phyloP scores from a whole-genome alignment of 805 yeast species.

The Lipomyces yamanashiensis region DNA sequence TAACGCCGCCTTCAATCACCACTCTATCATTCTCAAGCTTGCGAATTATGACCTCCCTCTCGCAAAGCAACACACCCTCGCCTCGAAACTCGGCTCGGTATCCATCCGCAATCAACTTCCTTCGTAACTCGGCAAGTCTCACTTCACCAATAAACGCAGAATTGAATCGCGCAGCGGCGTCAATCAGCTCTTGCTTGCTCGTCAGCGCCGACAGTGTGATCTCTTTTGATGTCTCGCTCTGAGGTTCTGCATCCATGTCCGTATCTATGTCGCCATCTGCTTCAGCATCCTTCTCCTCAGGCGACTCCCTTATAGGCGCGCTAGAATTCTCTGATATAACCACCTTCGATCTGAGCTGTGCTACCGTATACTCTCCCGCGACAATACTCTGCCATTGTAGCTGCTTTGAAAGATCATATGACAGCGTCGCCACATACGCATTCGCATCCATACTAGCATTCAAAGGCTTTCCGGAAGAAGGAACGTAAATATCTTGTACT shows the following conservation, averaged over 20 bases:
- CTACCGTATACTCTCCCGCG: conserved; percentile 72
- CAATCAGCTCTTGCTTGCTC: conserved; percentile 21
- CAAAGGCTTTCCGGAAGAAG: conserved; percentile 37
- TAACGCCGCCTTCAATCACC: conserved; percentile 80
- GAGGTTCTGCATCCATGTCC: conserved; percentile 2
- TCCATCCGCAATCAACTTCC: conserved; percentile 60
- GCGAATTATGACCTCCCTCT: conserved; percentile 72
- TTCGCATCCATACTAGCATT: conserved; percentile 53
- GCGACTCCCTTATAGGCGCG: background rate
- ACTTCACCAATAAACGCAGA: conserved; percentile 87
- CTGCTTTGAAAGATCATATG: conserved; percentile 61
- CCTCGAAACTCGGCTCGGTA: conserved; percentile 87
- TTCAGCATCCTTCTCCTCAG: background rate
- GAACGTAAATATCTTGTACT: conserved; percentile 34
- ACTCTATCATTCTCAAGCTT: conserved; percentile 82
- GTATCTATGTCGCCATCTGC: background rate
- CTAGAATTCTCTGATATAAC: background rate
- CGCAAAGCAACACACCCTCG: conserved; percentile 85
- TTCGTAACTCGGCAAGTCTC: conserved; percentile 76
- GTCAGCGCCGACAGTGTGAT: conserved; percentile 38
- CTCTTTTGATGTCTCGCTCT: conserved; percentile 34
- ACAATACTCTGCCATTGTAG: conserved; percentile 82
- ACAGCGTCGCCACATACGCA: conserved; percentile 67
- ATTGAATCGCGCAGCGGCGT: conserved; percentile 13
- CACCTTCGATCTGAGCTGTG: conserved; percentile 77